Base-by-base conservation (phyloP, 2,329 filamentous ascomycete genomes). In the Colletotrichum incanum region DNA sequence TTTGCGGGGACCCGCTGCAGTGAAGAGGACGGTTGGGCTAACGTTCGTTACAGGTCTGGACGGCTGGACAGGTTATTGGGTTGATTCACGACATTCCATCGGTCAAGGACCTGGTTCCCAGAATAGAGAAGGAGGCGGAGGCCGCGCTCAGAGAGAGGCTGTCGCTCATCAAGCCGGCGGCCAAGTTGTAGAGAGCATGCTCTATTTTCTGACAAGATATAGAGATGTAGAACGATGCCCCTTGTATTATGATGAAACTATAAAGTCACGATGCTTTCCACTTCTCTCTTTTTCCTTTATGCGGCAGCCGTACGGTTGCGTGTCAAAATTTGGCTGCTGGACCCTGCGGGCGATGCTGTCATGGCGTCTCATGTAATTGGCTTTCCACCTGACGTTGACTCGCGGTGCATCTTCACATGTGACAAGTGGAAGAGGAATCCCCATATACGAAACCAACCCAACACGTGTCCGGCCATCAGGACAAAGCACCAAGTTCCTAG, bases 11-110 rank as follows among this genome's bases (percentile, higher is more conserved):
- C 59, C 55, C 45, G 43, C 9, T 28, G 55, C 18, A 71, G 16
- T 26, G 77, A 67, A 16, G 45, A 9, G 26, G 11, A 28, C 20
- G 31, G 12, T 14, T n/a, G 54, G 20, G 45, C 54, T 71, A 52
- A 67, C 50, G 28, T 37, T 74, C 31, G 26, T 34, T 3, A 68
- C 77, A 96, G 93, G 93, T 98, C 49, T 99, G 96, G 96, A 98
- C 96, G 26, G 95, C 96, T 11, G 96, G 96, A 14, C 96, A 98
- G 81, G 96, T 98, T 76, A 98, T 99, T 75, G 94, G 94, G 7
- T 81, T 96, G 67, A 96, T 96, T 74, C 91, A 96, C 76, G 94
- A 96, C 77, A 93, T 95, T 66, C 93, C 93, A 11, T 94, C 92
- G 0, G 96, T 94, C 78, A 88, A 88, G 58, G 91, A 84, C 1